Conservation (phyloP, 139 green algal species). For the Chlorella sp. region DNA sequence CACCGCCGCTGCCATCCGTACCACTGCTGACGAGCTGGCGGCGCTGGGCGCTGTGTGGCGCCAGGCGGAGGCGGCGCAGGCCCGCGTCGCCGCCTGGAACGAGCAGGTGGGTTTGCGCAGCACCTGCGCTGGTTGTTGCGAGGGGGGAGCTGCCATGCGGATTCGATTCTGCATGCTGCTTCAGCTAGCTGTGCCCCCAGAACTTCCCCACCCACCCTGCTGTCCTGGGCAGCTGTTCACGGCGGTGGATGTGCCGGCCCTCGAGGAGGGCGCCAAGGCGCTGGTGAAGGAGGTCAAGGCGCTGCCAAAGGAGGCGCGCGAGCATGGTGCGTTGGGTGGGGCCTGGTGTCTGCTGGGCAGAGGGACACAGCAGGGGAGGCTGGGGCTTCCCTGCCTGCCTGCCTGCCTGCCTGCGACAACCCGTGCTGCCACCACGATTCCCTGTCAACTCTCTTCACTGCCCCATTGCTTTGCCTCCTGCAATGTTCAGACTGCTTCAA, state of each 20-base stretch:
- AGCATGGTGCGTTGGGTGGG: slow-evolving; percentile 38
- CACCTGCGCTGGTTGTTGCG: not conserved
- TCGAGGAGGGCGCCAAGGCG: slow-evolving; percentile 87
- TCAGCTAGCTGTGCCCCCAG: too few relatives aligned
- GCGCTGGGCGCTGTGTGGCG: slow-evolving; percentile 1
- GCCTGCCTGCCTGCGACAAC: too few relatives aligned
- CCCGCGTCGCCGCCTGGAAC: not conserved
- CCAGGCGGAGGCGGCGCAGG: not conserved
- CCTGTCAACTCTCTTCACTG: not conserved
- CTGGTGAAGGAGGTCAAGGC: slow-evolving; percentile 86
- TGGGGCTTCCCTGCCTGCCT: too few relatives aligned
- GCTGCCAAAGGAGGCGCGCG: slow-evolving; percentile 62
- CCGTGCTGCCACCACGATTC: too few relatives aligned
- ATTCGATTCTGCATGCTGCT: not conserved
- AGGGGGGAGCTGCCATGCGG: not conserved
- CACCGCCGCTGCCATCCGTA: not conserved
- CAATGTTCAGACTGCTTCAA: slow-evolving; percentile 65
- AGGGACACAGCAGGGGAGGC: too few relatives aligned
- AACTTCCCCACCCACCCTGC: not conserved
- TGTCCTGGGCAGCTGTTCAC: not conserved
- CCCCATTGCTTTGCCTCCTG: not conserved
- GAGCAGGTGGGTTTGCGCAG: not conserved
- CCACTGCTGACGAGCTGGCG: not conserved
- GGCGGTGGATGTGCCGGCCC: slow-evolving; percentile 32
- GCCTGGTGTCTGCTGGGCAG: not conserved